Evolutionary conservation across 2,329 filamentous ascomycete genomes (phyloP).

Genomic region (Epichloe gansuensis): DNA sequence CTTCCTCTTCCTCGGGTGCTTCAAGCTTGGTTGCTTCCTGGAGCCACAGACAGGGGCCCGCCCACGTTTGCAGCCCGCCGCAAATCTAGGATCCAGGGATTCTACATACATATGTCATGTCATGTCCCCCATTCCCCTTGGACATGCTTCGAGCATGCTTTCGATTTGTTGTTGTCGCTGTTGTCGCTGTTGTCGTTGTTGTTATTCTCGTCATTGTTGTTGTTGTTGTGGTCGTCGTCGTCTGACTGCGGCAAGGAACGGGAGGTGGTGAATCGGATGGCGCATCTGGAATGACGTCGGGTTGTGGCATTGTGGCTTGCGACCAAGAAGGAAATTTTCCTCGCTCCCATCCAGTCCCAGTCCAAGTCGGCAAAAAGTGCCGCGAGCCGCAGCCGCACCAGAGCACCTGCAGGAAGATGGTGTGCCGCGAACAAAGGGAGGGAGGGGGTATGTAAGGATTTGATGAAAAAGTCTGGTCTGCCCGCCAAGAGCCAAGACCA

Average conservation of each 20-base stretch:
- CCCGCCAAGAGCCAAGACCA: too few species aligned
- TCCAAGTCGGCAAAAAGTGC: conserved; percentile 2
- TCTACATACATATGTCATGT: too few species aligned
- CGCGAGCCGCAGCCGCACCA: not conserved
- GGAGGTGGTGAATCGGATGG: not conserved
- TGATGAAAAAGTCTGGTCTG: too few species aligned
- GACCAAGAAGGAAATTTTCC: not conserved
- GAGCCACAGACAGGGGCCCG: not conserved
- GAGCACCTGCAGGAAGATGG: not conserved
- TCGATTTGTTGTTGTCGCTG: not conserved
- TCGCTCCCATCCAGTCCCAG: not conserved
- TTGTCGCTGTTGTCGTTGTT: not conserved
- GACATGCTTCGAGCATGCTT: not conserved
- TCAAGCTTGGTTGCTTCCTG: too few species aligned
- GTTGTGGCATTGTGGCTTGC: not conserved
- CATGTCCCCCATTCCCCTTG: too few species aligned
- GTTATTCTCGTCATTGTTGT: too few species aligned
- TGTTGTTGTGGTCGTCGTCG: not conserved
- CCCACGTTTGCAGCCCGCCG: not conserved
- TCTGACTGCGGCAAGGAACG: not conserved
- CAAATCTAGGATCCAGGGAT: not conserved
- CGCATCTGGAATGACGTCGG: conserved; percentile 5
- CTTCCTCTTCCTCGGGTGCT: too few species aligned
- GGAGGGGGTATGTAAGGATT: too few species aligned
- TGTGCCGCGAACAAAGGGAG: too few species aligned